Evolutionary conservation across 140 eudicot species (phyloP).

Genomic region (Anethum foeniculum): DNA sequence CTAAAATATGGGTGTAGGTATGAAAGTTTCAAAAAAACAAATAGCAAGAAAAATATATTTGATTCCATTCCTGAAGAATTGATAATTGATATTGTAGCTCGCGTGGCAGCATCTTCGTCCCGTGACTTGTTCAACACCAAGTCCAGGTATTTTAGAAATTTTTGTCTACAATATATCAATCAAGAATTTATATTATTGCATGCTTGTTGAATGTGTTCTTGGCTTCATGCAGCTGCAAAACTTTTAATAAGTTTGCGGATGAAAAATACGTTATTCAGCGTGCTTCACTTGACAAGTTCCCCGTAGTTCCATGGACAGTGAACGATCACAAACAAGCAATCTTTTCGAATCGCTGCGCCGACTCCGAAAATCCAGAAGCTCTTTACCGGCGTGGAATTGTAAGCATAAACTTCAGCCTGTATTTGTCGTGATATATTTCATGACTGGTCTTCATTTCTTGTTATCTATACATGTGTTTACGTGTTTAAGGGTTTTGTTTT

Average conservation of each 20-base stretch:
- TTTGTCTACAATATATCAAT: background rate
- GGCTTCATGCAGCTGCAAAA: slow-evolving; percentile 3
- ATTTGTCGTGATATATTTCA: background rate
- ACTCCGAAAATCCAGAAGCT: slow-evolving; percentile 3
- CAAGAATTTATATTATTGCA: background rate
- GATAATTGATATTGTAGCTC: slow-evolving; percentile 3
- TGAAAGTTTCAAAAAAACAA: background rate
- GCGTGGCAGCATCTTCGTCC: slow-evolving; percentile 8
- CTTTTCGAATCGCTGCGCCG: background rate
- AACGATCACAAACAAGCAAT: background rate
- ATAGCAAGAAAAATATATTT: background rate
- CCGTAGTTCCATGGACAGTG: slow-evolving; percentile 1
- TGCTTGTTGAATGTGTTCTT: background rate
- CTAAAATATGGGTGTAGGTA: background rate
- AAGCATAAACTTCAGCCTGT: background rate
- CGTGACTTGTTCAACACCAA: background rate
- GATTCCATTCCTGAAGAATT: slow-evolving; percentile 1
- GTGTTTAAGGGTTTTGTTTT: background rate
- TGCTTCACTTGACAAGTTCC: slow-evolving; percentile 2
- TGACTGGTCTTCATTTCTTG: too few species aligned
- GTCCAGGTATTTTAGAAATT: background rate
- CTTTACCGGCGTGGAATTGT: slow-evolving; percentile 9
- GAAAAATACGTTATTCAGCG: background rate
- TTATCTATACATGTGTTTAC: too few species aligned
- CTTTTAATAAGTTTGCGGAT: background rate